Conservation (phyloP, 2,329 filamentous ascomycete species). For the Pezicula rhizophila region DNA sequence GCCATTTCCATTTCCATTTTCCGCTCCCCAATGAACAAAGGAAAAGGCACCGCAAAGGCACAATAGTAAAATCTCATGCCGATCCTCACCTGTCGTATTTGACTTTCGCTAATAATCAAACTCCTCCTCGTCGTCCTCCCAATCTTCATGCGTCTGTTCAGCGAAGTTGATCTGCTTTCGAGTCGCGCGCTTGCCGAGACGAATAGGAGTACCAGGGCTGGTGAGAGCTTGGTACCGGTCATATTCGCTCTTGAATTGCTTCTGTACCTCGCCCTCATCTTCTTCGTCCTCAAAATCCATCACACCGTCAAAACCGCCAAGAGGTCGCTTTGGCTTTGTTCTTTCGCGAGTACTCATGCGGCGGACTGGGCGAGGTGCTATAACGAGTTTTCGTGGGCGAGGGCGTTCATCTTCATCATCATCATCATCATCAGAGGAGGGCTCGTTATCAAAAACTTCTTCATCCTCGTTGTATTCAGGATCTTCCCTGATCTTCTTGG, state of each 20-base stretch:
- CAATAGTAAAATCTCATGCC: no score
- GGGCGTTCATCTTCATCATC: conserved; percentile 26
- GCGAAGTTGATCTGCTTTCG: conserved; percentile 12
- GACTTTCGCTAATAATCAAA: no score
- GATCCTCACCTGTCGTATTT: no score
- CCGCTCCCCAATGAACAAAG: no score
- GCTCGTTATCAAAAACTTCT: conserved; percentile 3
- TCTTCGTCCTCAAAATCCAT: conserved; percentile 8
- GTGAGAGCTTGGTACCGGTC: conserved; percentile 22
- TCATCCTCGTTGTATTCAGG: not conserved
- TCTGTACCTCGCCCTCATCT: conserved; percentile 5
- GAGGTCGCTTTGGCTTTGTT: conserved; percentile 11
- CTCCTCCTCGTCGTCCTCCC: no score
- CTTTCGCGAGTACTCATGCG: conserved; percentile 14
- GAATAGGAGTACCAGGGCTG: conserved; percentile 14
- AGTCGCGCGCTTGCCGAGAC: conserved; percentile 19
- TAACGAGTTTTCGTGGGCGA: not conserved
- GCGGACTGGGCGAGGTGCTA: conserved; percentile 9
- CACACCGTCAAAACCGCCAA: conserved; percentile 9
- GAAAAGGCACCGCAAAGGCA: no score
- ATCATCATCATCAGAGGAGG: conserved; percentile 26
- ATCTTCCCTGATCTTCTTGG: not conserved
- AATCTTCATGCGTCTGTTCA: not conserved
- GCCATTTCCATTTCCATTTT: no score
- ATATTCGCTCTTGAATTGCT: conserved; percentile 21